A percentile compares a stretch with the other conserved stretches of the same genome.
Conservation (phyloP, 805 yeast species). For the Kuraishia cidri region DNA sequence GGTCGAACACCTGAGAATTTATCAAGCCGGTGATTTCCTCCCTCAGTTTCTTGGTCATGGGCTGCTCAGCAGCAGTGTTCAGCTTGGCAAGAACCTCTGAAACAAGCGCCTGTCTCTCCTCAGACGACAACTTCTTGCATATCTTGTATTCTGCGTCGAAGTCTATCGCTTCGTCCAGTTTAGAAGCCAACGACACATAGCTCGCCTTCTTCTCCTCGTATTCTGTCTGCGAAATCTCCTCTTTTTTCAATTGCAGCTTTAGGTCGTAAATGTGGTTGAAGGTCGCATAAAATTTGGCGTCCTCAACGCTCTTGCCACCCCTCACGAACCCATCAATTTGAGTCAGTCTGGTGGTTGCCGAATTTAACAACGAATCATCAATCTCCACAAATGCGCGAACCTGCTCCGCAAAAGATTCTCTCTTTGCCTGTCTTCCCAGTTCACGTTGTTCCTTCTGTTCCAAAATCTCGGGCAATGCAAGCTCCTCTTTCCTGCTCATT, state of each 20-base stretch:
- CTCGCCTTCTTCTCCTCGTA: conserved; percentile 11
- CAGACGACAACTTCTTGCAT: conserved; percentile 25
- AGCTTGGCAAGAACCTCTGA: conserved; percentile 10
- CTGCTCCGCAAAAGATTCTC: conserved; percentile 18
- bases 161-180: conserved; percentile 34
- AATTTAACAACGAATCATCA: conserved; percentile 17
- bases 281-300: conserved; percentile 53
- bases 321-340: conserved; percentile 43
- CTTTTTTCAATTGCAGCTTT: conserved; percentile 27
- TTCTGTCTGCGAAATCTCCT: conserved; percentile 23
- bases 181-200: conserved; percentile 27
- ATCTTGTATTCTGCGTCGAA: conserved; percentile 36
- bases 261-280: conserved; percentile 35
- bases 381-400: conserved; percentile 17
- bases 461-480: conserved; percentile 44
- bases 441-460: conserved; percentile 30
- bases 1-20: conserved; percentile 25
- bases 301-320: conserved; percentile 48
- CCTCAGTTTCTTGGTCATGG: conserved; percentile 26
- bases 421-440: conserved; percentile 21
- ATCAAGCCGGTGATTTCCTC: conserved; percentile 33
- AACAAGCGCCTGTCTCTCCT: conserved; percentile 17
- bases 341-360: conserved; percentile 45
- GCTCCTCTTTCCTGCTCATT: conserved; percentile 60
- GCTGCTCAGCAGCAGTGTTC: conserved; percentile 7